A percentile compares a stretch with the other conserved stretches of the same genome.
These are phyloP conservation scores for Sarocladium strictum DNA, from an alignment of 2,329 filamentous ascomycete species.

Conservation along the genomic window DNA sequence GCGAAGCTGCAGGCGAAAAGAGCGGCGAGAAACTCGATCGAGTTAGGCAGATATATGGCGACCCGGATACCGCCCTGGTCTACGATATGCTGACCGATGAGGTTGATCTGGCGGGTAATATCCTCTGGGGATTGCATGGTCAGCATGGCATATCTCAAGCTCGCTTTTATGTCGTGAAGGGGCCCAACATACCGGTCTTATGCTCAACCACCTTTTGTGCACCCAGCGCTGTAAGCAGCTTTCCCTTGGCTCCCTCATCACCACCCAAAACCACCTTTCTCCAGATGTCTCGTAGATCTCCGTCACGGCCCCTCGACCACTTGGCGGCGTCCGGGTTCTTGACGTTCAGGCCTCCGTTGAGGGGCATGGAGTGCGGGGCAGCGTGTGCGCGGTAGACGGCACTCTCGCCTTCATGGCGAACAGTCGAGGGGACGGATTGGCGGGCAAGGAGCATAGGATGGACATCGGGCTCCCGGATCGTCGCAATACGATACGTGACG, in stretches of 20 bases:
- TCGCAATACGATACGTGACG: constrained; percentile 64
- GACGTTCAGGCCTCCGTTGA: constrained; percentile 73
- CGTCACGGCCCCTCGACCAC: constrained; percentile 78
- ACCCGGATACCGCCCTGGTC: constrained; percentile 69
- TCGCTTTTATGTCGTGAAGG: background rate
- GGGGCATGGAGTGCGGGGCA: constrained; percentile 76
- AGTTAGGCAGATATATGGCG: constrained; percentile 89
- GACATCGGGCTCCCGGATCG: constrained; percentile 75
- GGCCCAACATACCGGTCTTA: constrained; percentile 40
- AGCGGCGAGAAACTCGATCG: constrained; percentile 74
- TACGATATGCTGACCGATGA: constrained; percentile 72
- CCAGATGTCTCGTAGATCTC: constrained; percentile 91
- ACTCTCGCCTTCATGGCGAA: constrained; percentile 80
- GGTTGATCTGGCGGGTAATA: constrained; percentile 78
- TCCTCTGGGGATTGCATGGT: constrained; percentile 40
- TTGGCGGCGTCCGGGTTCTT: constrained; percentile 74
- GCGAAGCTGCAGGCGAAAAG: constrained; percentile 91
- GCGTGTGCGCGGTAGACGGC: constrained; percentile 80
- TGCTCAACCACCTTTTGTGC: constrained; percentile 70
- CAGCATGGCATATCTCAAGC: background rate
- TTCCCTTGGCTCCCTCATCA: constrained; percentile 62
- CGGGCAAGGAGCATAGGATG: constrained; percentile 87
- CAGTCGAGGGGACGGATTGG: constrained; percentile 70
- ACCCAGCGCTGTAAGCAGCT: constrained; percentile 74
- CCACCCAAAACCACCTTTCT: constrained; percentile 60